These are phyloP conservation scores for Irpex sp. DNA, from an alignment of 1,284 basidiomycete genomes.

Conservation along the genomic window DNA sequence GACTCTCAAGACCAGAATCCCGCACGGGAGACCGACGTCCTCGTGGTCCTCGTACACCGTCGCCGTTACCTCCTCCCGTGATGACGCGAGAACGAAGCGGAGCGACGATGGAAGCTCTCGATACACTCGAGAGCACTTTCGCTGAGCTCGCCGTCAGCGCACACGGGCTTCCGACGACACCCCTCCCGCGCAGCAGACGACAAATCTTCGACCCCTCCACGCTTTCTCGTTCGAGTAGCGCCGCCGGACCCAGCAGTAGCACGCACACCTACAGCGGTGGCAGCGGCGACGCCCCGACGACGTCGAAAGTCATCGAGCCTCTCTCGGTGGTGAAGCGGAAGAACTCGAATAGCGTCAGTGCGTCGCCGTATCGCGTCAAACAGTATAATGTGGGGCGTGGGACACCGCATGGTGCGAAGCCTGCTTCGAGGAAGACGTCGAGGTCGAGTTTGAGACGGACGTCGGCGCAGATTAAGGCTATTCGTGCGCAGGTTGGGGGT, in stretches of 20 bases:
- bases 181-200: constrained; percentile 62
- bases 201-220: constrained; percentile 45
- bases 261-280: constrained; percentile 35
- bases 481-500: constrained; percentile 4
- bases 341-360: constrained; percentile 44
- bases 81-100: constrained; percentile 24
- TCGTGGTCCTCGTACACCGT: constrained; percentile 65
- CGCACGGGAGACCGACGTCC: constrained; percentile 49
- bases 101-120: constrained; percentile 36
- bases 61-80: constrained; percentile 46
- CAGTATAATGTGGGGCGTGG: constrained; percentile 20
- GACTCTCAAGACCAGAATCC: constrained; percentile 30
- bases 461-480: constrained; percentile 44
- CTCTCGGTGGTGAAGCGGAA: constrained; percentile 82
- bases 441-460: constrained; percentile 36
- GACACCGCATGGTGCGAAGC: constrained; percentile 43
- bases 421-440: constrained; percentile 38
- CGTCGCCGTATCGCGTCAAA: constrained; percentile 35
- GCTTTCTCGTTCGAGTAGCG: background rate
- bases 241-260: background rate
- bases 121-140: constrained; percentile 19
- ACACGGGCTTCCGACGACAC: constrained; percentile 24
- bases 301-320: constrained; percentile 50
- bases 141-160: constrained; percentile 13
- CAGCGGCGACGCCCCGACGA: constrained; percentile 25